Evolutionary conservation across 306 rosid species (phyloP).

Genomic region (Acacia melanoxylon): DNA sequence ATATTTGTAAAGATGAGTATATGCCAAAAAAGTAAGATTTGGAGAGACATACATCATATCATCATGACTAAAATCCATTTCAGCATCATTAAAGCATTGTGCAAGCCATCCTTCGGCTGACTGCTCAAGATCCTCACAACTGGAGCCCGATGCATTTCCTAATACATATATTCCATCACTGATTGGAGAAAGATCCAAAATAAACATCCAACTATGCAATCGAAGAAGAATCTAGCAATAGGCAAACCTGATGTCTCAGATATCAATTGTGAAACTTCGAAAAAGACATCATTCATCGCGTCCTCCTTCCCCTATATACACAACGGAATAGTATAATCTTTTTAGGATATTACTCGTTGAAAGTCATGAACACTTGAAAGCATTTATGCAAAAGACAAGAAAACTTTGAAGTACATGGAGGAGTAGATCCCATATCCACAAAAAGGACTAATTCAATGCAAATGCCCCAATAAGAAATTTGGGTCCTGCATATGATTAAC

Average conservation of each 20-base stretch:
- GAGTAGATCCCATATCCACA: neutral
- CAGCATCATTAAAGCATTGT: constrained; percentile 68
- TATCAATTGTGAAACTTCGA: constrained; percentile 52
- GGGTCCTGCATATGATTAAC: neutral
- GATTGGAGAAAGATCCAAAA: constrained; percentile 16
- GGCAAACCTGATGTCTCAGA: constrained; percentile 61
- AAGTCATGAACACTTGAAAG: neutral
- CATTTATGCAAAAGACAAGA: neutral
- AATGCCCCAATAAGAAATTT: neutral
- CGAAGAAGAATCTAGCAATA: constrained; percentile 15
- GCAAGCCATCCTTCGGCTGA: constrained; percentile 80
- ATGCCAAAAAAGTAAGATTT: constrained; percentile 18
- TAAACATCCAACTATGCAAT: constrained; percentile 8
- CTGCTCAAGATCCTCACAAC: constrained; percentile 53
- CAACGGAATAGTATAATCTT: constrained; percentile 9
- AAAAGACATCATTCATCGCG: constrained; percentile 40
- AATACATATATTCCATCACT: constrained; percentile 27
- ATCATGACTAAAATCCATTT: constrained; percentile 61
- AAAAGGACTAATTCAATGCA: neutral
- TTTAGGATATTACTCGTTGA: neutral
- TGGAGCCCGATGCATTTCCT: constrained; percentile 56
- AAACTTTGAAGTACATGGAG: neutral
- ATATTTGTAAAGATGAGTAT: neutral
- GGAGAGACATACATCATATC: constrained; percentile 62
- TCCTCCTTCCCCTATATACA: constrained; percentile 58